Evolutionary conservation across 257 asterid species (phyloP), one percentile per base, ranked within the genome.

Genomic region (Nicotiana noctiflora): DNA sequence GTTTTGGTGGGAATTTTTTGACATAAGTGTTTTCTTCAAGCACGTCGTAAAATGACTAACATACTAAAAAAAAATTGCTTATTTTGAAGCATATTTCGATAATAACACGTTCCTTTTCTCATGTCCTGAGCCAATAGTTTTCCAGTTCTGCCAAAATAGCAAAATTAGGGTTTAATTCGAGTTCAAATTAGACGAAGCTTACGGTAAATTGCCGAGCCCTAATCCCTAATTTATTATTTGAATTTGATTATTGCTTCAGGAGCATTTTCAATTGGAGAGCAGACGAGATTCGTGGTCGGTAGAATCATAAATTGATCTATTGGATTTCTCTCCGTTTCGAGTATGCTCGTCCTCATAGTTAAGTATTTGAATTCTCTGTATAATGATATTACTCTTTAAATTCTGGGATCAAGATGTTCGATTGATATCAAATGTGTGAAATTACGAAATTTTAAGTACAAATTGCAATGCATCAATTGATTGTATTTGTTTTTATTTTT

Each of bases 341-440:
- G 80, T 81, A 81, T 53, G 83, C 74, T 55, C 1, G 37, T n/a
- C 52, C 25, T n/a, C 49, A 15, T 18, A 34, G 75, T 51, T 80
- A 52, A 37, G 44, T 8, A 66, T 46, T 80, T 64, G 23, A 27
- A 80, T 65, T 52, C 78, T 70, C 15, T 56, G 65, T 66, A 13
- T 63, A 23, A 60, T 12, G 53, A n/a, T 67, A 56, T n/a, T 1
- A 21, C 21, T n/a, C 25, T 37, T 32, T 72, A 18, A 23, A 5
- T 25, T 75, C 12, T 1, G 61, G 14, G 46, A 51, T 75, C 40
- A 51, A 75, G 63, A 55, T 19, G 53, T 37, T 60, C 13, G 21
- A 13, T 18, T 49, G 61, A 49, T 51, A 49, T 4, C 4, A 1
- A 11, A 78, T 78, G 12, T 40, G 75, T 37, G 81, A 19, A 21